Base-by-base conservation (phyloP, 164 flowering plant genomes). In the Nymphaea colorata region DNA sequence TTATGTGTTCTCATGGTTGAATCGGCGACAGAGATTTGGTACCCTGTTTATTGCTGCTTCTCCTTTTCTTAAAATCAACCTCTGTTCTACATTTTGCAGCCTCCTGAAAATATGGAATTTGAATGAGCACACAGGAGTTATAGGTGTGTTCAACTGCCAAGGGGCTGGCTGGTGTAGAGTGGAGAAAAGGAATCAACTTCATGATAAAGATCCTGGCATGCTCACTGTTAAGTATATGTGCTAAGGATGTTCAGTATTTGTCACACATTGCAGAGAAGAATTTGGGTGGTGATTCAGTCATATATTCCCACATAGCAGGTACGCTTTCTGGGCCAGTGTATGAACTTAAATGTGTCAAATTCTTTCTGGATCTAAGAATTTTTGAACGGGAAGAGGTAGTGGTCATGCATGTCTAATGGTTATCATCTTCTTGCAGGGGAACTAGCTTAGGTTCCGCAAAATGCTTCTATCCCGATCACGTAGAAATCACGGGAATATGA, bases 91-190 rank as follows among this genome's bases (percentile, higher is more conserved):
- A 55, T 16, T 16, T 8, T 74, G 66, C 86, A 91, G 97, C 69
- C 81, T 89, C 65, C 73, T 91, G 11, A 91, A 91, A 76, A 86
- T 89, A 43, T 91, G 95, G 97, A 91, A 89, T 71, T 66, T 91
- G 65, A 91, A 91, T 67, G 84, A 88, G 43, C 81, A 71, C 79
- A 74, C 80, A 67, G 97, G 97, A 62, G 85, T 89, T 44, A 44
- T 91, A 66, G 97, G 95, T n/a, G 84, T 83, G 14, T 91, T 89
- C 79, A 91, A 89, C 72, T 91, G 93, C 79, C 95, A 91, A 64
- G 93, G 93, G 68, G 97, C 94, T 66, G 97, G 92, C 18, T 90
- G 97, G 97, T 91, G 95, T 69, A 83, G 62, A 59, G 77, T 80
- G 65, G 86, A 80, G 64, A 88, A 91, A 79, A 87, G 15, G 69